phyloP scores from a whole-genome alignment of 192 early-diverging fungal species.

The Umbelopsis sp. region DNA sequence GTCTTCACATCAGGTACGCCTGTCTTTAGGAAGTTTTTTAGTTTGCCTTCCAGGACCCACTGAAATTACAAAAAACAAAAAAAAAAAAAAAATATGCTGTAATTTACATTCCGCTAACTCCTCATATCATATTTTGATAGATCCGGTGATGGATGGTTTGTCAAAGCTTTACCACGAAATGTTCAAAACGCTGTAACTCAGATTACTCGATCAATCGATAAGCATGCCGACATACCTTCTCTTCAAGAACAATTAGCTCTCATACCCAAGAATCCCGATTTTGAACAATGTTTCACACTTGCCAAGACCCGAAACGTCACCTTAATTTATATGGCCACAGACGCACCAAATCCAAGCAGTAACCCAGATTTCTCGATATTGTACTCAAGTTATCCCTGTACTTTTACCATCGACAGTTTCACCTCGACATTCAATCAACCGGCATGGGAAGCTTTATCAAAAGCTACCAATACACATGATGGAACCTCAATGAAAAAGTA shows the following conservation, averaged over 20 bases:
- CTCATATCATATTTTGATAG: conserved; percentile 2
- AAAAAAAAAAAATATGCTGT: too few relatives aligned
- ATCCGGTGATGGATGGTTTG: conserved; percentile 35
- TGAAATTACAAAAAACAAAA: too few relatives aligned
- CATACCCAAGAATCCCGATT: not conserved
- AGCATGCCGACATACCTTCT: not conserved
- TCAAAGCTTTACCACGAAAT: conserved; percentile 29
- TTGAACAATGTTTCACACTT: conserved; percentile 6
- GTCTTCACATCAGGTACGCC: conserved; percentile 37
- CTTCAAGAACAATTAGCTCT: not conserved
- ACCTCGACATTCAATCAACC: conserved; percentile 20
- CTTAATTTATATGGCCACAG: conserved; percentile 54
- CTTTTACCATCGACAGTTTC: conserved; percentile 48
- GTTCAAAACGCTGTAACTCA: conserved; percentile 20
- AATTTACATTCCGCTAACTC: too few relatives aligned
- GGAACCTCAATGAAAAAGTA: conserved; percentile 27
- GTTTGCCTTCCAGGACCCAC: too few relatives aligned
- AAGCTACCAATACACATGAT: conserved; percentile 13
- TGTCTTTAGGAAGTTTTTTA: too few relatives aligned
- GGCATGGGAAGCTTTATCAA: conserved; percentile 21
- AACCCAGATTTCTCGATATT: conserved; percentile 42
- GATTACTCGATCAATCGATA: conserved; percentile 8
- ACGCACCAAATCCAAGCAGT: conserved; percentile 37
- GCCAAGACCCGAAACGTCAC: conserved; percentile 20
- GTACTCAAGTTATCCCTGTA: conserved; percentile 45